Percentiles rank a stretch among this genome's conserved stretches.
Evolutionary conservation across 129 eudicot species (phyloP).

Genomic region (Artemisia tridentata): DNA sequence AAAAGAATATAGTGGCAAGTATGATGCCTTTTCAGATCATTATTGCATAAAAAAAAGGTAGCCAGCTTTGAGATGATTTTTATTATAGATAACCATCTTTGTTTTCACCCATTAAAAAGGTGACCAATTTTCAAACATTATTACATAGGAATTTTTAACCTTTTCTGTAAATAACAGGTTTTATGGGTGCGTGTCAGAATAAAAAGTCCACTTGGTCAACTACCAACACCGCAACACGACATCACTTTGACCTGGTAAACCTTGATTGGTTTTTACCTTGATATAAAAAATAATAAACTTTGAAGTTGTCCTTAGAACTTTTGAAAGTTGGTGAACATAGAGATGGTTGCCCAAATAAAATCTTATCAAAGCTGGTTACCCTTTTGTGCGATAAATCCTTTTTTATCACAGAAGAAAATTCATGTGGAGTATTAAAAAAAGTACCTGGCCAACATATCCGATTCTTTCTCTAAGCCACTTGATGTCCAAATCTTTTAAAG

Average conservation of each 20-base stretch:
- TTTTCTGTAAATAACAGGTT: background rate
- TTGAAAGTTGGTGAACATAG: background rate
- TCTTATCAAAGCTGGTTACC: background rate
- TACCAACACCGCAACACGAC: conserved; percentile 4
- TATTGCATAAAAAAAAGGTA: background rate
- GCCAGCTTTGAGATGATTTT: background rate
- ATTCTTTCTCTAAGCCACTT: conserved; percentile 89
- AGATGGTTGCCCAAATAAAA: background rate
- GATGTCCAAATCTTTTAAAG: conserved; percentile 67
- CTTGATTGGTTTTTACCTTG: background rate
- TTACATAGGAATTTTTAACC: background rate
- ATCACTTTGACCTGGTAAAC: background rate
- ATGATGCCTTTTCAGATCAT: too few species aligned
- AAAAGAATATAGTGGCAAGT: too few species aligned
- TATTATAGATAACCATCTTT: background rate
- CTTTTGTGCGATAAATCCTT: conserved; percentile 1
- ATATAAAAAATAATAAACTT: too few species aligned
- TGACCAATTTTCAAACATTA: background rate
- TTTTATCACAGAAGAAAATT: conserved; percentile 13
- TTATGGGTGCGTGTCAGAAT: background rate
- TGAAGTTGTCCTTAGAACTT: background rate
- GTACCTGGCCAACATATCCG: conserved; percentile 97
- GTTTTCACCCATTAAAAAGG: conserved; percentile 1
- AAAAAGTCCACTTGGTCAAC: background rate
- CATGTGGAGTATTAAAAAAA: conserved; percentile 15